Percentiles rank a stretch among this genome's conserved stretches.
Evolutionary conservation across 2,329 filamentous ascomycete species (phyloP).

Genomic region (Piedraia hortae): DNA sequence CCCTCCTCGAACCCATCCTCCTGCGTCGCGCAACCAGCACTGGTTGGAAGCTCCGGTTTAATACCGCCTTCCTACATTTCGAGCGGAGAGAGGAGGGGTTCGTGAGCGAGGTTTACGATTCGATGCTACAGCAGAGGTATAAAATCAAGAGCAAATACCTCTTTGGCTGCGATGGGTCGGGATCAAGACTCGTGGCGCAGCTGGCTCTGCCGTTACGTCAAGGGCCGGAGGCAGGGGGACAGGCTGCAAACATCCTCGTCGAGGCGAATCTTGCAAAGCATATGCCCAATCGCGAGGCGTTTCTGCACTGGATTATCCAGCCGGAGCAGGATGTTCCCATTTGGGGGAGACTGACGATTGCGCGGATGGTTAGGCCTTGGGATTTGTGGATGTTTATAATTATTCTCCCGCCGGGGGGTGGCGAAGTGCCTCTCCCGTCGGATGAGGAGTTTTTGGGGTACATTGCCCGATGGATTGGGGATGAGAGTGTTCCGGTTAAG

Average conservation of each 20-base stretch:
- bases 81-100: too few species aligned
- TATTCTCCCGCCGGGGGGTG: constrained; percentile 16
- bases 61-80: too few species aligned
- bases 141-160: constrained; percentile 25
- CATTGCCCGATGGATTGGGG: too few species aligned
- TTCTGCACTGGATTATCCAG: constrained; percentile 31
- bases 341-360: constrained; percentile 23
- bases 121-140: constrained; percentile 14
- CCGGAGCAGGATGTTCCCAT: constrained; percentile 22
- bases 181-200: constrained; percentile 19
- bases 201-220: constrained; percentile 21
- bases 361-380: constrained; percentile 36
- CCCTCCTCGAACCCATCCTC: constrained; percentile 16
- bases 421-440: too few species aligned
- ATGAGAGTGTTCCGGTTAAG: constrained; percentile 23
- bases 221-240: constrained; percentile 16
- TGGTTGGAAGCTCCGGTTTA: constrained; percentile 16
- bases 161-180: constrained; percentile 29
- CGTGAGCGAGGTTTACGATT: constrained; percentile 12
- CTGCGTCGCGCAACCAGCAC: constrained; percentile 12
- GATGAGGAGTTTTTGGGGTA: too few species aligned
- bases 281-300: constrained; percentile 24
- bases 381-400: constrained; percentile 26
- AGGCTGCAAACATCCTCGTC: constrained; percentile 23
- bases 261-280: constrained; percentile 23